Conservation (phyloP, 73 alveolate genomes). For the Symbiodinium natans region DNA sequence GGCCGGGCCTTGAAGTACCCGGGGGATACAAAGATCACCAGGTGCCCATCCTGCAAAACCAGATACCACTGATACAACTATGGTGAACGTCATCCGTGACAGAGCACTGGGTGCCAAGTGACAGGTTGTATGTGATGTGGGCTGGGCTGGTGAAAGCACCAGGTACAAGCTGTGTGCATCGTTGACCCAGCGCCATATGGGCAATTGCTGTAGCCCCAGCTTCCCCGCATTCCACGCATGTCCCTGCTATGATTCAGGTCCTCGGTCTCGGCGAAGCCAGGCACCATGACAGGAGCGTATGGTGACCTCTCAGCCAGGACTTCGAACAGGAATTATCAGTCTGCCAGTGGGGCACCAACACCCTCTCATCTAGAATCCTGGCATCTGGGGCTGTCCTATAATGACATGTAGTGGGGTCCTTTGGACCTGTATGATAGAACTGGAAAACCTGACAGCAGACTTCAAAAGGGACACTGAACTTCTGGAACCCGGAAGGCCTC, state of each 20-base stretch:
- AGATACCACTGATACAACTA: not conserved
- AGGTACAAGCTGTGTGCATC: too few relatives aligned
- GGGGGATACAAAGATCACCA: slow-evolving; percentile 40
- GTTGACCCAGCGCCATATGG: too few relatives aligned
- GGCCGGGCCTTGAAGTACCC: slow-evolving; percentile 87
- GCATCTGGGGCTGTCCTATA: too few relatives aligned
- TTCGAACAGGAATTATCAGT: too few relatives aligned
- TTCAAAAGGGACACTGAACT: not conserved
- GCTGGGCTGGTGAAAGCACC: too few relatives aligned
- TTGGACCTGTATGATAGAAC: too few relatives aligned
- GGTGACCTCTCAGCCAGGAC: slow-evolving; percentile 64
- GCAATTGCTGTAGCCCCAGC: not conserved
- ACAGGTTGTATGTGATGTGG: not conserved
- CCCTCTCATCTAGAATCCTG: too few relatives aligned
- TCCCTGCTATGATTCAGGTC: not conserved
- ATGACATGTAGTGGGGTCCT: too few relatives aligned
- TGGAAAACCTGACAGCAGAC: too few relatives aligned
- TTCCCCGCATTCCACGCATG: not conserved
- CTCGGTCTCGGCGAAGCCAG: slow-evolving; percentile 61
- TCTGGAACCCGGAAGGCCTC: not conserved
- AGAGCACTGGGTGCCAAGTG: not conserved
- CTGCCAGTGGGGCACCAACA: too few relatives aligned
- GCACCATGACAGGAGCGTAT: slow-evolving; percentile 31
- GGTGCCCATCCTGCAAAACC: slow-evolving; percentile 35
- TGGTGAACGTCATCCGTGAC: not conserved